These are phyloP conservation scores for Fusarium coicis DNA, from an alignment of 2,329 filamentous ascomycete genomes.

Conservation along the genomic window DNA sequence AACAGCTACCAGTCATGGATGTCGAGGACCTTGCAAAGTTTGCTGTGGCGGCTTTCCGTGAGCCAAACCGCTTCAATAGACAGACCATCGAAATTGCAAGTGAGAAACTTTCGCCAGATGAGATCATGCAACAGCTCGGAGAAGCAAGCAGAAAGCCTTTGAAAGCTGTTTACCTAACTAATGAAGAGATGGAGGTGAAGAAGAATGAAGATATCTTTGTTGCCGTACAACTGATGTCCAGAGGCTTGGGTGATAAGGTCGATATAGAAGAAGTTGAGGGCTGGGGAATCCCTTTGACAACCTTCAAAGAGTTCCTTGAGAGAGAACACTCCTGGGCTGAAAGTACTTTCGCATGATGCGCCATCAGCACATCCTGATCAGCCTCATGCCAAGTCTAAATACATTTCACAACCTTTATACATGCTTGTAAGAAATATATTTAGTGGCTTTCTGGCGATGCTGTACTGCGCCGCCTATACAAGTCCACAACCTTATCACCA, in stretches of 20 bases:
- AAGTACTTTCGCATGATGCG: background rate
- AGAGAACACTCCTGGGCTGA: background rate
- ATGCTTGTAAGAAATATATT: background rate
- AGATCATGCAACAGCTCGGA: background rate
- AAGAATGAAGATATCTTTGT: background rate
- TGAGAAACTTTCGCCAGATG: background rate
- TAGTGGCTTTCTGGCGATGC: too few species aligned
- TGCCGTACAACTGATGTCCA: background rate
- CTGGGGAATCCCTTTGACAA: background rate
- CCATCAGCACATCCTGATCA: rapidly evolving
- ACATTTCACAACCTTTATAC: background rate
- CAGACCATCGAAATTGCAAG: background rate
- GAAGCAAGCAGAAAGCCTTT: background rate
- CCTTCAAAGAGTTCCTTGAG: background rate
- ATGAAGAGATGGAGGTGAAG: background rate
- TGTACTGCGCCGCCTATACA: background rate
- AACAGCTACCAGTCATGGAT: conserved; percentile 1
- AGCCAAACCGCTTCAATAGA: background rate
- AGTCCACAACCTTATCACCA: background rate
- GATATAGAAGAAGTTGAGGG: background rate
- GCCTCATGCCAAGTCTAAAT: background rate
- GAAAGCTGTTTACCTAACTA: background rate
- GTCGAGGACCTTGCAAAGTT: conserved; percentile 12
- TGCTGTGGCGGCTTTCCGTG: background rate
- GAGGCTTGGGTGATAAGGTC: conserved; percentile 3